Evolutionary conservation across 306 rosid genomes (phyloP).

Genomic region (Echinosophora koreensis): DNA sequence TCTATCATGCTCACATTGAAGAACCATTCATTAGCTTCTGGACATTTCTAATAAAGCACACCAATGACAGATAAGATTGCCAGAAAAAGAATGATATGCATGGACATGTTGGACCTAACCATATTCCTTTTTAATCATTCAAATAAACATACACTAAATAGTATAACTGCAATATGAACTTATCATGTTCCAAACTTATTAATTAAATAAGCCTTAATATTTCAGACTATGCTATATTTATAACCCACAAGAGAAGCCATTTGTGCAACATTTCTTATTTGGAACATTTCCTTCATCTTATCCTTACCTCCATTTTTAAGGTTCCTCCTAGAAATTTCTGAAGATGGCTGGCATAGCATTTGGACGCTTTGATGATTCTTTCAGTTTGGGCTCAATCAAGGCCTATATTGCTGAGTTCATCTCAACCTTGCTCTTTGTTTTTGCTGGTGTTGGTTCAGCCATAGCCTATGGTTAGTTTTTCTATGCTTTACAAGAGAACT

Average conservation of each 20-base stretch:
- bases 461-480: slow-evolving; percentile 74
- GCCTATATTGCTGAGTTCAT: slow-evolving; percentile 93
- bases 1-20: slow-evolving; percentile 66
- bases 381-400: slow-evolving; percentile 68
- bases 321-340: slow-evolving; percentile 42
- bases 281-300: slow-evolving; percentile 32
- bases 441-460: slow-evolving; percentile 92
- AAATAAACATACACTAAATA: slow-evolving; percentile 16
- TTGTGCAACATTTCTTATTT: slow-evolving; percentile 44
- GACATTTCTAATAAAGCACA: slow-evolving; percentile 72
- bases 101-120: slow-evolving; percentile 44
- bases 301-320: slow-evolving; percentile 25
- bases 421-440: slow-evolving; percentile 89
- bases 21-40: slow-evolving; percentile 77
- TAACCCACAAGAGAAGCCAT: slow-evolving; percentile 47
- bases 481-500: slow-evolving; percentile 7
- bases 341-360: slow-evolving; percentile 83
- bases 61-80: slow-evolving; percentile 67
- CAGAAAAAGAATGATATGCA: slow-evolving; percentile 47
- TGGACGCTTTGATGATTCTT: slow-evolving; percentile 81
- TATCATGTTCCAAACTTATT: slow-evolving; percentile 7
- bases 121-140: slow-evolving; percentile 46
- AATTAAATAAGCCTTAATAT: slow-evolving; percentile 35
- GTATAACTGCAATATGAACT: not conserved
- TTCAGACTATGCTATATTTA: slow-evolving; percentile 47